phyloP scores from a whole-genome alignment of 805 yeast species.

The Starmera dryadoides region DNA sequence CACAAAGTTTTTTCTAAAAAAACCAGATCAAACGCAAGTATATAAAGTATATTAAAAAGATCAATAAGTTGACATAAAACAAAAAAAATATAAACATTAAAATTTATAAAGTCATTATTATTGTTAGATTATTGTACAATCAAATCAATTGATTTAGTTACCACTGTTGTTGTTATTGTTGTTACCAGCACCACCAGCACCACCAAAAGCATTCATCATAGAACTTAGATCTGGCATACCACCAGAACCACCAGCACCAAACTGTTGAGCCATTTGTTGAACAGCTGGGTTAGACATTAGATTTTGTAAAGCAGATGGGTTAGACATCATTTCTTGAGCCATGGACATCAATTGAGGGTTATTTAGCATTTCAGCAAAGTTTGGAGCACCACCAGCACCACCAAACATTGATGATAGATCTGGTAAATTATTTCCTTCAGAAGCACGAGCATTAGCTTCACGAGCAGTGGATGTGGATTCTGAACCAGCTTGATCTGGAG shows the following conservation, averaged over 20 bases:
- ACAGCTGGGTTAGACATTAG: constrained; percentile 77
- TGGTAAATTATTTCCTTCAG: constrained; percentile 50
- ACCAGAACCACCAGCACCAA: constrained; percentile 54
- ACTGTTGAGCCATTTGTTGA: constrained; percentile 74
- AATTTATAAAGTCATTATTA: too few species aligned
- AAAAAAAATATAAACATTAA: neutral
- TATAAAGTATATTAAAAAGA: too few species aligned
- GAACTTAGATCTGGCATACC: constrained; percentile 43
- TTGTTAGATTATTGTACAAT: too few species aligned
- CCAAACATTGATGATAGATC: constrained; percentile 68
- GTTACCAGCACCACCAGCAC: constrained; percentile 19
- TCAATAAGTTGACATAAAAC: neutral
- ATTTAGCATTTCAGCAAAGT: constrained; percentile 62
- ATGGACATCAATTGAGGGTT: constrained; percentile 92
- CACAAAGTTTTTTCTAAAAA: too few species aligned
- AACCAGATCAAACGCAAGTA: too few species aligned
- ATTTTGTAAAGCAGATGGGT: constrained; percentile 69
- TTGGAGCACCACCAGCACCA: constrained; percentile 68
- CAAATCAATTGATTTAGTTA: too few species aligned
- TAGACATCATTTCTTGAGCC: constrained; percentile 81
- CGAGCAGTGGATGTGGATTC: constrained; percentile 19
- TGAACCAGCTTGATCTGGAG: constrained; percentile 21
- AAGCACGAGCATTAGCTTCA: constrained; percentile 20
- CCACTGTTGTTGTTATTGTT: constrained; percentile 8
- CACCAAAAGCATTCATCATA: constrained; percentile 62